Evolutionary conservation across 345 rosid species (phyloP).

Genomic region (Lagerstroemia speciosa): DNA sequence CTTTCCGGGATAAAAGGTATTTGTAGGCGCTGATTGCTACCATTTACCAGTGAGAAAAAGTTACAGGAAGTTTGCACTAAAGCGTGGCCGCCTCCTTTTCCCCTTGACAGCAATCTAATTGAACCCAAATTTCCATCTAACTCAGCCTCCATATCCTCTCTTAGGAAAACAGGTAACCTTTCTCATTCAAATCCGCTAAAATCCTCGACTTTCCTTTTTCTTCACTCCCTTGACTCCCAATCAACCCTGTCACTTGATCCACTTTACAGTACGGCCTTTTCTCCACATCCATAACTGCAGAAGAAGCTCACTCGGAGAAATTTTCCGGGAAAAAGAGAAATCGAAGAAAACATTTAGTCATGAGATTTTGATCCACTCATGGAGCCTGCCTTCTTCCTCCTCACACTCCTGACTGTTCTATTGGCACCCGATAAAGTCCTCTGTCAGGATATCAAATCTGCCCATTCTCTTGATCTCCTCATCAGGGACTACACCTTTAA

Average conservation of each 20-base stretch:
- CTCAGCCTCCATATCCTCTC: conserved; percentile 1
- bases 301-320: conserved; percentile 3
- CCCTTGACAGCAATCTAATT: not conserved
- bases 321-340: too few species aligned
- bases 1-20: not conserved
- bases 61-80: not conserved
- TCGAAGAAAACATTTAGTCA: not conserved
- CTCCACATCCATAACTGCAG: conserved; percentile 6
- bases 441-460: conserved; percentile 44
- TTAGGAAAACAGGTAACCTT: not conserved
- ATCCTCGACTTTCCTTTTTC: not conserved
- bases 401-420: conserved; percentile 11
- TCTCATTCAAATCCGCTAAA: not conserved
- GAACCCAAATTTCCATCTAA: not conserved
- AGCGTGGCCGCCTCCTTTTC: not conserved
- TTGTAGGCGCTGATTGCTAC: not conserved
- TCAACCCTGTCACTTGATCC: conserved; percentile 8
- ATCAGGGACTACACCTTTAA: conserved; percentile 64
- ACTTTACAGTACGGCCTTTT: conserved; percentile 2
- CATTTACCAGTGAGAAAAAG: not conserved
- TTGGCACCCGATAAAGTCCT: conserved; percentile 3
- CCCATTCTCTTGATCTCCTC: conserved; percentile 56
- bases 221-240: conserved; percentile 6
- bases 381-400: conserved; percentile 7
- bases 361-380: conserved; percentile 4